Evolutionary conservation across 1,284 basidiomycete genomes (phyloP), one percentile per base, ranked within the genome.

Genomic region (Sporisorium graminicola): DNA sequence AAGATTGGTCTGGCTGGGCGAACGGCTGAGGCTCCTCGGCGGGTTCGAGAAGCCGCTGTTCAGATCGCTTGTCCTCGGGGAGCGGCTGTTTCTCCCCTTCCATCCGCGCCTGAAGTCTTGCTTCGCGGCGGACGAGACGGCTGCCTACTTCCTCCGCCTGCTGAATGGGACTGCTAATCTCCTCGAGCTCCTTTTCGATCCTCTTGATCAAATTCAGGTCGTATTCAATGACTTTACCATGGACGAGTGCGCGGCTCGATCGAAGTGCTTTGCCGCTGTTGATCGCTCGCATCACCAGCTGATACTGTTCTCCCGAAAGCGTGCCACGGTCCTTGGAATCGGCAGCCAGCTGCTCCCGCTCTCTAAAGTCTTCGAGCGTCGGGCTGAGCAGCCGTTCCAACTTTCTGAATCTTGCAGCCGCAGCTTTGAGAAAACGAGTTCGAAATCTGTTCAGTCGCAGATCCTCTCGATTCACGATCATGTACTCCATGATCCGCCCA

Each of bases 101-200:
- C 26, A 14, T 14, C 13, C 35, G 35, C 35, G 14, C 24, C 14
- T 27, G 24, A 14, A 29, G 26, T n/a, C 2, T 49, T 16, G 18
- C 22, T 18, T 46, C 43, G 26, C 54, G 43, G 13, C 40, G 42
- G n/a, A 24, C 42, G 16, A 57, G 55, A 49, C 27, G 55, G 12
- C 10, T 33, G 20, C 40, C 29, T 13, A 2, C 51, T 26, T 20
- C 12, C 8, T 29, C 22, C 16, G 31, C 24, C 18, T 26, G 29
- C 49, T 43, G 20, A 13, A 53, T 3, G 13, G 20, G 18, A 16
- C 24, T 24, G 22, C 20, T 16, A 10, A 53, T 46, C 8, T 26
- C 50, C 22, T n/a, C 40, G 16, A 60, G 16, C 50, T 60, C 58
- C 42, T 13, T 16, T 40, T 60, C 58, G 31, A 60, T 18, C 6